Evolutionary conservation across 768 basidiomycete genomes (phyloP).

Genomic region (Russula lepida): DNA sequence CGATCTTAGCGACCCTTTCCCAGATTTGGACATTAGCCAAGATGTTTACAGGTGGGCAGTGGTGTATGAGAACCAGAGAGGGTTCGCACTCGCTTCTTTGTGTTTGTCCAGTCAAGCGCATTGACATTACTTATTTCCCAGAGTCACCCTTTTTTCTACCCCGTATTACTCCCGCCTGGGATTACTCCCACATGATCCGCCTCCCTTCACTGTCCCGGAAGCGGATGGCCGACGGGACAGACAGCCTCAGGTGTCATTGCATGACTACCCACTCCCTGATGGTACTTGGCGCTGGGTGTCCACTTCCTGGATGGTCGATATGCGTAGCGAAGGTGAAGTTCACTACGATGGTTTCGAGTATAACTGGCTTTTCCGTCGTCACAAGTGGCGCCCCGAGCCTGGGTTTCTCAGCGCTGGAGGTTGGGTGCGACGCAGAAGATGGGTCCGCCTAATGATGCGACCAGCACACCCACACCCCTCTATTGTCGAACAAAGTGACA

Average conservation of each 20-base stretch:
- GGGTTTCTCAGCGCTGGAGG: conserved; percentile 56
- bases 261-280: conserved; percentile 66
- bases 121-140: conserved; percentile 18
- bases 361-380: conserved; percentile 64
- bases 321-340: conserved; percentile 72
- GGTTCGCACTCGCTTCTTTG: conserved; percentile 33
- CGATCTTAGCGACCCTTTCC: not conserved
- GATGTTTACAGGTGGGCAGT: conserved; percentile 71
- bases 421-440: conserved; percentile 71
- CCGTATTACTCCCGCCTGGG: conserved; percentile 64
- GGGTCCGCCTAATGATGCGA: conserved; percentile 79
- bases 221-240: conserved; percentile 25
- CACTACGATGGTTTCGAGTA: conserved; percentile 84
- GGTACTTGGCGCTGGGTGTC: conserved; percentile 80
- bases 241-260: conserved; percentile 50
- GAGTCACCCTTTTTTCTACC: conserved; percentile 61
- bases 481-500: not conserved
- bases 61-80: conserved; percentile 77
- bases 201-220: conserved; percentile 60
- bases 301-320: conserved; percentile 79
- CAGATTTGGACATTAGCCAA: conserved; percentile 24
- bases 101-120: not conserved
- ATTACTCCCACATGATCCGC: conserved; percentile 64
- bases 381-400: conserved; percentile 56
- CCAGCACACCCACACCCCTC: conserved; percentile 32